These are phyloP conservation scores for Stachybotrys elegans DNA, from an alignment of 2,329 filamentous ascomycete genomes.

Conservation along the genomic window DNA sequence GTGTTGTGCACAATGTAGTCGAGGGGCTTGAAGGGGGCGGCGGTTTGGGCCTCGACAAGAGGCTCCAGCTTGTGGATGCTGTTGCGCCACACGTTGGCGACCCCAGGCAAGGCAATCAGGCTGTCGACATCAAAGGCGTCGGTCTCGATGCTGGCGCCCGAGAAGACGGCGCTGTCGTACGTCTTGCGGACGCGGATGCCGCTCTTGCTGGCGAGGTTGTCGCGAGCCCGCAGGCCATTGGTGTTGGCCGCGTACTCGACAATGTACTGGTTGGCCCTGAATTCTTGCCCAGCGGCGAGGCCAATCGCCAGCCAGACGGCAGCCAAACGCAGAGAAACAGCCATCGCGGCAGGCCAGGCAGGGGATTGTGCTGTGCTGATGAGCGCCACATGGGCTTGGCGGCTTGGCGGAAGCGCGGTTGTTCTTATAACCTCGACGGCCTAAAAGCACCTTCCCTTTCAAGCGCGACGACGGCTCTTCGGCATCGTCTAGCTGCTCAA, in stretches of 20 bases:
- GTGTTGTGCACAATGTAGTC: constrained; percentile 17
- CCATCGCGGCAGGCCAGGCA: constrained; percentile 1
- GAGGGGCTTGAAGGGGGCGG: background rate
- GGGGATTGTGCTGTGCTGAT: background rate
- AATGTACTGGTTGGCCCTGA: constrained; percentile 5
- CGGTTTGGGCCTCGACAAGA: background rate
- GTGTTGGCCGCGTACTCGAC: constrained; percentile 5
- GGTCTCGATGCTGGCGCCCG: constrained; percentile 14
- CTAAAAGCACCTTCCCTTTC: background rate
- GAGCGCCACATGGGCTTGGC: background rate
- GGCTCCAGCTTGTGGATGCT: constrained; percentile 1
- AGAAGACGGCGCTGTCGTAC: constrained; percentile 14
- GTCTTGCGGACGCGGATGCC: constrained; percentile 6
- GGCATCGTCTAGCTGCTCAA: background rate
- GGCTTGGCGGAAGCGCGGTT: background rate
- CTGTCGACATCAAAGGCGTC: constrained; percentile 10
- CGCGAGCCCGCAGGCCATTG: background rate
- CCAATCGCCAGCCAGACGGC: constrained; percentile 5
- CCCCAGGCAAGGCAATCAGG: constrained; percentile 12
- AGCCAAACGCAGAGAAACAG: background rate
- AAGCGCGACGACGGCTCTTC: background rate
- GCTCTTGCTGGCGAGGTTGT: background rate
- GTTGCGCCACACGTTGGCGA: constrained; percentile 16
- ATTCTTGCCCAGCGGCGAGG: constrained; percentile 3
- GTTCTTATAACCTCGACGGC: background rate